Evolutionary conservation across 768 basidiomycete genomes (phyloP), one percentile per base, ranked within the genome.

Genomic region (Rhodotorula graminis): DNA sequence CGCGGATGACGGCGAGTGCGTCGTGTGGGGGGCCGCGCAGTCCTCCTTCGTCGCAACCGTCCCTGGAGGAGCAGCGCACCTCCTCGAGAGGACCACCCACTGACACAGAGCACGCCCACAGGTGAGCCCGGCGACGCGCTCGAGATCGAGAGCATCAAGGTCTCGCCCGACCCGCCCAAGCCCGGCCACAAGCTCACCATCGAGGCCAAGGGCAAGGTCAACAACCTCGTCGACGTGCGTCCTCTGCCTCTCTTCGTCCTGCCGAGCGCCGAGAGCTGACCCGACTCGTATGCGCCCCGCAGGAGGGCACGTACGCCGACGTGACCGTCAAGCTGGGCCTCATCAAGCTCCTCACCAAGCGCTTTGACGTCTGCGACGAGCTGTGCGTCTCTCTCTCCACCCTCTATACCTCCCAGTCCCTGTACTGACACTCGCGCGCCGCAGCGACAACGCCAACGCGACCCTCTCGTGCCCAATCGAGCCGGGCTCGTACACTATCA

Each of bases 281-380:
- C 3, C 56, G 57, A 44, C 57, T 44, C 10, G 9, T 31, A 2
- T 4, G 4, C 7, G 16, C 1, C 29, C 9, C 4, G 31, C 74
- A 97, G 94, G 89, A 93, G 10, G 96, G 96, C 11, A 90, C 95
- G 52, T 90, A 87, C 77, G 95, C 90, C 15, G 88, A 94, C 76
- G 93, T 99, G 9, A 82, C 82, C 2, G 95, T 99, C 67, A 98
- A 97, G 81, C 84, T 98, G n/a, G 96, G 96, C 37, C 82, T 92
- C 42, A 86, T 99, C 79, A 96, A 92, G 83, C 80, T 98, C n/a
- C 82, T 98, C 46, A 81, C 84, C 58, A 96, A 91, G 83, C 79
- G 76, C 27, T 95, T 97, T 76, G 92, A 97, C 75, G 82, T 97
- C 46, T 98, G 95, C 80, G 85, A 94, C 71, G 94, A 97, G 82